phyloP scores from a whole-genome alignment of 306 rosid species.

The Dicorynia guianensis region DNA sequence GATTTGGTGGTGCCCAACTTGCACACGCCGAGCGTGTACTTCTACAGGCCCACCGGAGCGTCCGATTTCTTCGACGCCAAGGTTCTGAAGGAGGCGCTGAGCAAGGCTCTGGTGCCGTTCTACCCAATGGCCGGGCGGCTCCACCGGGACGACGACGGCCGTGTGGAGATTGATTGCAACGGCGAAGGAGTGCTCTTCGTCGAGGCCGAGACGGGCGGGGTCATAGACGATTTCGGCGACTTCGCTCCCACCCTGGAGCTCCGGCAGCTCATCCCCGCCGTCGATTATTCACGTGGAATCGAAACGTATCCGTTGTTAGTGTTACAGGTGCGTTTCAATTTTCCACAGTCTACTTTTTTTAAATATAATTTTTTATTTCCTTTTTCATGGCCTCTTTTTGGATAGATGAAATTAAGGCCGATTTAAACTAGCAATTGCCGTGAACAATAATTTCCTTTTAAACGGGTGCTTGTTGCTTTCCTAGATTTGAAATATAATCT shows the following conservation, averaged over 20 bases:
- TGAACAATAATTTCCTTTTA: no score
- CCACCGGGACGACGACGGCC: slow-evolving; percentile 72
- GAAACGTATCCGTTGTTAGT: slow-evolving; percentile 68
- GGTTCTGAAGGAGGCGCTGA: slow-evolving; percentile 64
- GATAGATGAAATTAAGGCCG: no score
- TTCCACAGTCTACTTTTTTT: neutral
- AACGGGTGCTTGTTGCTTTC: no score
- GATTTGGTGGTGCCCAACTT: slow-evolving; percentile 74
- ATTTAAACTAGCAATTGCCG: no score
- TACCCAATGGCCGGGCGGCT: slow-evolving; percentile 87
- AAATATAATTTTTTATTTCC: no score
- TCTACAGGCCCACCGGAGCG: slow-evolving; percentile 58
- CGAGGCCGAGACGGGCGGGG: slow-evolving; percentile 58
- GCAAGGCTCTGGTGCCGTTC: slow-evolving; percentile 74
- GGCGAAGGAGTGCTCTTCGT: slow-evolving; percentile 82
- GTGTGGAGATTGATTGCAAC: slow-evolving; percentile 77
- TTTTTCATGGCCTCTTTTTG: no score
- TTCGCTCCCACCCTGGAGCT: slow-evolving; percentile 80
- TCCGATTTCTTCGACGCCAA: slow-evolving; percentile 61
- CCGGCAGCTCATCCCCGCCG: slow-evolving; percentile 74
- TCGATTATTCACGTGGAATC: slow-evolving; percentile 75
- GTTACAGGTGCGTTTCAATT: slow-evolving; percentile 62
- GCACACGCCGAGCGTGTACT: slow-evolving; percentile 84
- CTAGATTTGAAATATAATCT: no score
- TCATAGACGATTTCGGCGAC: slow-evolving; percentile 77